Base-by-base conservation (phyloP, 2,329 filamentous ascomycete genomes). In the Catunica adiposa region DNA sequence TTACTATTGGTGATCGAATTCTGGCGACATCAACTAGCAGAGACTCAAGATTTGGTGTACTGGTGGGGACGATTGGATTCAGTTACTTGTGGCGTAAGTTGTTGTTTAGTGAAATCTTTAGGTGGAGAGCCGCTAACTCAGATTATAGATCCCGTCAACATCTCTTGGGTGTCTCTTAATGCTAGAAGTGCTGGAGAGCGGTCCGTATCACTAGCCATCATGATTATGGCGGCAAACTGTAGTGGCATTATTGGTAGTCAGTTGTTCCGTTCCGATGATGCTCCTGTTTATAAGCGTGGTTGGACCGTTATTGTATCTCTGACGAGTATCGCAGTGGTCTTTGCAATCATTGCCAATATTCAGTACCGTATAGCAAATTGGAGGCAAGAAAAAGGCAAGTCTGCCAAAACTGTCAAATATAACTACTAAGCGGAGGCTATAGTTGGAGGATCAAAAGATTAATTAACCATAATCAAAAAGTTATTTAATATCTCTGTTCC, bases 211-310 rank as follows among this genome's bases (percentile, higher is more conserved):
- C 65, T 67, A 63, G 64, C 65, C 38, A 62, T 66, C 15, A 60
- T 66, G 29, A 65, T 67, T 55, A 66, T 67, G 65, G 61, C 64
- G 1, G 64, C 63, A 26, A 67, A 67, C 51, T 61, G 62, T 17
- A 62, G 64, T 5, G 64, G 63, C 2, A 63, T 66, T 14, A 61
- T 65, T 15, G 65, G 64, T 15, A 62, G 62, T 14, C 63, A 66
- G 52, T 51, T 67, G 8, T 66, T 67, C 57, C 62, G 64, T 44
- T 56, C 60, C n/a, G 54, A 62, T 3, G 65, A 67, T 55, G 63
- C 58, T 1, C 65, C 65, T 3, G 56, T 62, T 9, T 67, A 66
- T 38, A 61, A 60, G 2, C 61, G 59, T 3, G 65, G 64, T 1
- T 67, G 63, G 60, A 62, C 63, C 2, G 61, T 61, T 1, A 63